These are phyloP conservation scores for Irpex sp. DNA, from an alignment of 1,284 basidiomycete species.

Conservation along the genomic window DNA sequence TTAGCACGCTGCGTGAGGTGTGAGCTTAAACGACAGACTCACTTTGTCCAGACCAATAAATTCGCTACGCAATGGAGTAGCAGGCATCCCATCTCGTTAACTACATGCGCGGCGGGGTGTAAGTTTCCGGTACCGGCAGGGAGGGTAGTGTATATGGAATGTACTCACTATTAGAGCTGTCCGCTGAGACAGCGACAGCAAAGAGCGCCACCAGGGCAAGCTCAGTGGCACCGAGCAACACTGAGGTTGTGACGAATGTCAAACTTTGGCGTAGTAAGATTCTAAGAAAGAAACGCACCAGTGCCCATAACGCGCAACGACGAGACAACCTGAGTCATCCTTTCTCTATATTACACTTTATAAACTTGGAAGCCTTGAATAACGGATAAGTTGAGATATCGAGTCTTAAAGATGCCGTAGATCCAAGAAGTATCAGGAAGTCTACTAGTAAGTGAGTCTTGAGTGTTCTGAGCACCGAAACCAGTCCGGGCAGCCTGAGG, in stretches of 20 bases:
- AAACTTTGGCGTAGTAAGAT: background rate
- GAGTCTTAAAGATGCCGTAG: no score
- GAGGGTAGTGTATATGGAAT: no score
- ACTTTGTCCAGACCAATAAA: constrained; percentile 3
- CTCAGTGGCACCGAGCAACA: constrained; percentile 5
- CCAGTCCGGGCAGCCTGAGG: no score
- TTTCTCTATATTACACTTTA: background rate
- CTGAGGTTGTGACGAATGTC: background rate
- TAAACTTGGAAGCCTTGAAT: background rate
- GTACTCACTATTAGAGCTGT: background rate
- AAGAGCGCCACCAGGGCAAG: constrained; percentile 9
- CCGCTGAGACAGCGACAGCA: constrained; percentile 1
- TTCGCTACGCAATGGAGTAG: constrained; percentile 4
- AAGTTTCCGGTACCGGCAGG: background rate
- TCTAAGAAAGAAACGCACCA: background rate
- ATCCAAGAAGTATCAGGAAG: no score
- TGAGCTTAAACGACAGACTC: background rate
- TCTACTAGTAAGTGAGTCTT: no score
- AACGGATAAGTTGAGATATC: background rate
- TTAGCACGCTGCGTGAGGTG: background rate
- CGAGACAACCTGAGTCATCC: background rate
- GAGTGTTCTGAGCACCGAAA: no score
- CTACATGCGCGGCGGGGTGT: background rate
- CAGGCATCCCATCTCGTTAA: constrained; percentile 2
- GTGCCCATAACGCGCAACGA: constrained; percentile 4